Percentiles rank a stretch among this genome's conserved stretches.
These are phyloP conservation scores for Xylariaceae sp. DNA, from an alignment of 2,329 filamentous ascomycete genomes.

Conservation along the genomic window DNA sequence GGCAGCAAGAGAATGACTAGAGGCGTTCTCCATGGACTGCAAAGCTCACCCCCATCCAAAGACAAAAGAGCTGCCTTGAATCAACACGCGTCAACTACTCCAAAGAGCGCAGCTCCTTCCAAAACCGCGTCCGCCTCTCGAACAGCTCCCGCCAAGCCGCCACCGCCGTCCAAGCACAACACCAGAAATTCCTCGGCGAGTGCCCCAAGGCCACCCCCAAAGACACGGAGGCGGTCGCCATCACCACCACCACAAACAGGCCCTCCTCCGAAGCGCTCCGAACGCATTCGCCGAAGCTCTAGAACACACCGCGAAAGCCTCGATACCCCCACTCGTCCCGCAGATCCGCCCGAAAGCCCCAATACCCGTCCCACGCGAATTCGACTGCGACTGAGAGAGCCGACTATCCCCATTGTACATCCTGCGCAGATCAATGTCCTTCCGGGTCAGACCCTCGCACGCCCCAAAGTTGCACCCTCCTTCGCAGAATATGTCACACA, in stretches of 20 bases:
- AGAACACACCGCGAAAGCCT: constrained; percentile 34
- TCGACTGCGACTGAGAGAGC: constrained; percentile 46
- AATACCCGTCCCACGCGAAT: constrained; percentile 38
- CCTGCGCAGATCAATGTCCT: constrained; percentile 53
- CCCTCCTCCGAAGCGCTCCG: constrained; percentile 37
- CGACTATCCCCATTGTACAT: constrained; percentile 57
- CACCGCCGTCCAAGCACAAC: constrained; percentile 21
- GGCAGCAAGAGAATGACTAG: constrained; percentile 53
- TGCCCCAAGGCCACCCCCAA: constrained; percentile 23
- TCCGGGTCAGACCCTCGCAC: constrained; percentile 34
- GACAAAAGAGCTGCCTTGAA: constrained; percentile 11
- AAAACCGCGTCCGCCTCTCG: constrained; percentile 33
- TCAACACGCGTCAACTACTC: constrained; percentile 28
- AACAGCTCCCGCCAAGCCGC: constrained; percentile 23
- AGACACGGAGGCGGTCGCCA: constrained; percentile 38
- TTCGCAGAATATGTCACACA: constrained; percentile 58
- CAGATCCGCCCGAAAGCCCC: constrained; percentile 22
- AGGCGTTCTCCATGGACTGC: constrained; percentile 38
- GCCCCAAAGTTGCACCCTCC: constrained; percentile 50
- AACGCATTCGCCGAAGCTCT: constrained; percentile 43
- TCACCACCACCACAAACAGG: constrained; percentile 38
- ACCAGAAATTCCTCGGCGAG: constrained; percentile 22
- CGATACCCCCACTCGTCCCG: constrained; percentile 25
- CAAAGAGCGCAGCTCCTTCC: constrained; percentile 31
- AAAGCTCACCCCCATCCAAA: constrained; percentile 35